A percentile compares a stretch with the other conserved stretches of the same genome.
These are phyloP conservation scores for Metschnikowia dekortorum DNA, from an alignment of 805 yeast genomes.

Conservation along the genomic window DNA sequence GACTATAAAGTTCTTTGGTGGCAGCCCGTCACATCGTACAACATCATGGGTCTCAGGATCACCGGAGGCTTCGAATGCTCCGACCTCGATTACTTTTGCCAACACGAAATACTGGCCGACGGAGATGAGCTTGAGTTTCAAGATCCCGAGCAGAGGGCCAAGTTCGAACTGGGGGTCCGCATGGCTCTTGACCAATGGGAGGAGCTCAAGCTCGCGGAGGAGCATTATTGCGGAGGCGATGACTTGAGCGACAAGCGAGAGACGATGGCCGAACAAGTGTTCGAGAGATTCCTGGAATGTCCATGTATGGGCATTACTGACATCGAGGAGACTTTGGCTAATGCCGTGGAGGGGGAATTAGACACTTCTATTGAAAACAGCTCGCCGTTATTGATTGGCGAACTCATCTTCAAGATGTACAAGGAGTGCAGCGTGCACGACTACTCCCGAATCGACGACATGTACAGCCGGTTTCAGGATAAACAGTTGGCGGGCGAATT, in stretches of 20 bases:
- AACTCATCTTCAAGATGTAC: constrained; percentile 59
- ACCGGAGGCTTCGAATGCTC: no score
- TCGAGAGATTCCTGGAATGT: constrained; percentile 45
- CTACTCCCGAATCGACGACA: constrained; percentile 51
- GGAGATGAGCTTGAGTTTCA: constrained; percentile 38
- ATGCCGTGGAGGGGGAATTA: constrained; percentile 94
- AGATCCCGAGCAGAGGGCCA: constrained; percentile 69
- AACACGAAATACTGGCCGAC: constrained; percentile 43
- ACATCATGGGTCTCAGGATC: no score
- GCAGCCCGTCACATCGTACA: no score
- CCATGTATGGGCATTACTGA: constrained; percentile 65
- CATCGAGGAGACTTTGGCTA: constrained; percentile 78
- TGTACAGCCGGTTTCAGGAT: constrained; percentile 57
- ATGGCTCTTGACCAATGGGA: constrained; percentile 93
- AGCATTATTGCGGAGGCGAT: constrained; percentile 93
- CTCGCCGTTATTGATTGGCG: constrained; percentile 72
- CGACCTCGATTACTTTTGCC: neutral
- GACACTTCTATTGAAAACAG: constrained; percentile 87
- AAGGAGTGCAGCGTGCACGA: constrained; percentile 54
- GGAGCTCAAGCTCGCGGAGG: constrained; percentile 82
- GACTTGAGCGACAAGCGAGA: constrained; percentile 88
- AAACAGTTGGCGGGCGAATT: constrained; percentile 39
- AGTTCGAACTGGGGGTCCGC: constrained; percentile 89
- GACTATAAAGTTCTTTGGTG: no score
- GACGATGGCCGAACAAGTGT: constrained; percentile 69